phyloP scores from a whole-genome alignment of 2,329 filamentous ascomycete genomes.

The Neonectria neomacrospora region DNA sequence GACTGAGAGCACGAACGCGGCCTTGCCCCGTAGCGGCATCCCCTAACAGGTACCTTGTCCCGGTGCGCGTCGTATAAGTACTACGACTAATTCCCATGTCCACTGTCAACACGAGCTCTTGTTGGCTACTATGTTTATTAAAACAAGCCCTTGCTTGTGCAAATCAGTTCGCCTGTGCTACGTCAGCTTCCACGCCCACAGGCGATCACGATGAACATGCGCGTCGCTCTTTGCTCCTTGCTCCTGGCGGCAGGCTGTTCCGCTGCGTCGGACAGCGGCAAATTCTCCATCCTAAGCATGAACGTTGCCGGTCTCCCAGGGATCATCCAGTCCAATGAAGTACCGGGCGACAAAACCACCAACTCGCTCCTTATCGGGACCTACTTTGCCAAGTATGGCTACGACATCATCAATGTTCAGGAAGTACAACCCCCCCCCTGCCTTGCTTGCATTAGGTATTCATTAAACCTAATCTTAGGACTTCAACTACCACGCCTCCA shows the following conservation, averaged over 20 bases:
- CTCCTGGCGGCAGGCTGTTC: conserved; percentile 2
- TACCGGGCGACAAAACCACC: conserved; percentile 69
- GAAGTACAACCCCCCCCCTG: conserved; percentile 51
- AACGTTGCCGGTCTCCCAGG: conserved; percentile 71
- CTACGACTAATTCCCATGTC: not conserved
- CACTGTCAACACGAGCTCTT: not conserved
- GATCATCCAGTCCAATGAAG: conserved; percentile 67
- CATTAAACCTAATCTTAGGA: conserved; percentile 48
- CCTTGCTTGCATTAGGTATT: no score
- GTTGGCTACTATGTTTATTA: not conserved
- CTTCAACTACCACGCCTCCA: conserved; percentile 73
- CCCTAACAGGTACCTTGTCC: not conserved
- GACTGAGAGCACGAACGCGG: not conserved
- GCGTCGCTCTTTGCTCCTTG: conserved; percentile 4
- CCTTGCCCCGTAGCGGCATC: not conserved
- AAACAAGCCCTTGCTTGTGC: not conserved
- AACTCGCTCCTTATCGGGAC: conserved; percentile 68
- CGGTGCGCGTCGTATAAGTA: no score
- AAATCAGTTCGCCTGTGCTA: not conserved
- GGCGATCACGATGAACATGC: not conserved
- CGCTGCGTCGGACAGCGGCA: conserved; percentile 12
- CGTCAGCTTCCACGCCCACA: no score
- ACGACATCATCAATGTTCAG: conserved; percentile 73
- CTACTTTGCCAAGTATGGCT: conserved; percentile 65
- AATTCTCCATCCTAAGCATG: conserved; percentile 19